These are phyloP conservation scores for Mycotypha africana DNA, from an alignment of 371 early-diverging fungal genomes.

Conservation along the genomic window DNA sequence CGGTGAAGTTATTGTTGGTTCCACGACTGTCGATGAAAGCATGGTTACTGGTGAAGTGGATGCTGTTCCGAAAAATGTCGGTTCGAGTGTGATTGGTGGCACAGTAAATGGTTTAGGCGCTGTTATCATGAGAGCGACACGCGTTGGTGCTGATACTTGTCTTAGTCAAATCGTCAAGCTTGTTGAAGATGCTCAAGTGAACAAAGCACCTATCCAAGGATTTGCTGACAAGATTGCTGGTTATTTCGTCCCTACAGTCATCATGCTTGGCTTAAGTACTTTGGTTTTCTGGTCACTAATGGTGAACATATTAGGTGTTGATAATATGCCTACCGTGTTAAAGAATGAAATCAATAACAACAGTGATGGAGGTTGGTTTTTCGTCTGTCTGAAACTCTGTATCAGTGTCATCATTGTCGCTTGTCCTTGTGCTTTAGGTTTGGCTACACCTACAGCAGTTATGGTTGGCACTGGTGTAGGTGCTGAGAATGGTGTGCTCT, in stretches of 20 bases:
- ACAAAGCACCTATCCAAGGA: constrained; percentile 83
- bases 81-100: constrained; percentile 80
- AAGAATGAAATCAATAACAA: constrained; percentile 41
- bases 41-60: constrained; percentile 98
- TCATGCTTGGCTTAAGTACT: constrained; percentile 68
- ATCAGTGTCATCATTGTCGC: constrained; percentile 96
- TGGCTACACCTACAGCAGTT: constrained; percentile 95
- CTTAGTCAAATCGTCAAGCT: constrained; percentile 83
- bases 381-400: constrained; percentile 81
- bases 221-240: constrained; percentile 80
- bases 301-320: constrained; percentile 34
- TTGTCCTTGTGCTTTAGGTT: constrained; percentile 96
- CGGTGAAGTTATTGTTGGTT: constrained; percentile 76
- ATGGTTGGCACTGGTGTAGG: constrained; percentile 98
- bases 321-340: constrained; percentile 51
- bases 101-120: constrained; percentile 86
- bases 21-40: constrained; percentile 91
- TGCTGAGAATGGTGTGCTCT: constrained; percentile 86
- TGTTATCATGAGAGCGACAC: constrained; percentile 66
- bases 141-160: constrained; percentile 79
- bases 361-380: constrained; percentile 61
- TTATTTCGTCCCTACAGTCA: constrained; percentile 87
- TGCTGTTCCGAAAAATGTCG: constrained; percentile 74
- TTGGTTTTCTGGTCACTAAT: constrained; percentile 78
- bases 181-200: constrained; percentile 82